Base-by-base conservation (phyloP, 331 rosid species). In the Quercus phellos region DNA sequence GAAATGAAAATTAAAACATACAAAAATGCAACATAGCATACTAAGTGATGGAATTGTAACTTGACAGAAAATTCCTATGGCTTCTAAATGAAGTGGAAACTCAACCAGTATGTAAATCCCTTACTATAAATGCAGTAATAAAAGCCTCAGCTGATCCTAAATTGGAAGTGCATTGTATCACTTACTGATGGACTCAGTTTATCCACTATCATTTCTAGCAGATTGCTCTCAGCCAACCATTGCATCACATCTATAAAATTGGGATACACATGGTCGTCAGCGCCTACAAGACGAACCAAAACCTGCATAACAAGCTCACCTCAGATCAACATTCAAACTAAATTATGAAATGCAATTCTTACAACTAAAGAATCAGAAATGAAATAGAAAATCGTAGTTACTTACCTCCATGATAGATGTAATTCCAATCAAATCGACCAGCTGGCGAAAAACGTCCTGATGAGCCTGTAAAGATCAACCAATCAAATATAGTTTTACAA, bases 331-430 rank as follows among this genome's bases (percentile, higher is more conserved):
- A 53, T 70, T 60, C 78, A 88, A 70, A 71, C 14, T 24, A 68
- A 72, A 24, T 24, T 26, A 56, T 66, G 24, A 14, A 61, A 72
- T 55, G 51, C 68, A 46, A 61, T 55, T 32, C 56, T 64, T 68
- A 22, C n/a, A 32, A 38, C 69, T 27, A 27, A 12, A 24, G 60
- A 55, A 81, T 56, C 1, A 56, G 64, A 19, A 75, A 30, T 1
- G 13, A 72, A 64, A 24, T 43, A 32, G 75, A 29, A 71, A 67
- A 12, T 64, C 24, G 34, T 17, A 58, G 60, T 17, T 64, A 42
- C 34, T 82, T 77, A 95, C 99, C 99, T 95, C 98, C 99, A 93
- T 95, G 84, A 95, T 95, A 74, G 99, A 95, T 74, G 99, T 95
- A 70, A 90, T 91, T 83, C 99, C 99, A 59, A 95, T 93, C 89